Percentiles rank a stretch among this genome's conserved stretches.
Conservation (phyloP, 805 yeast genomes). For the Metahyphopichia silvanorum region DNA sequence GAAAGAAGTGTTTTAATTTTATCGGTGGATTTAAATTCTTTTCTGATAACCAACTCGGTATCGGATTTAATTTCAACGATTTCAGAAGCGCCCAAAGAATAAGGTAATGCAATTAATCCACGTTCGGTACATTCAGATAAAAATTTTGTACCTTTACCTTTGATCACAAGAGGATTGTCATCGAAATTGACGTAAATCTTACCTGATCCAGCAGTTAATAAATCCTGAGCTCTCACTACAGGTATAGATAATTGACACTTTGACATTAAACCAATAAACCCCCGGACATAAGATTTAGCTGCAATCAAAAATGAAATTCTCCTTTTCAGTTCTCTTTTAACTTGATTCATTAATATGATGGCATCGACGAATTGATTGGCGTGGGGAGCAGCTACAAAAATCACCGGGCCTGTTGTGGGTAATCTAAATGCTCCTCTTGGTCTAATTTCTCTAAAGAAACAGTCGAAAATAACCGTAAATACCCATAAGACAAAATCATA, state of each 20-base stretch:
- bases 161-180: conserved; percentile 49
- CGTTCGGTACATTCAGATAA: conserved; percentile 56
- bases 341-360: conserved; percentile 78
- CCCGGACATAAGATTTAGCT: conserved; percentile 63
- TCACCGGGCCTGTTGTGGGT: conserved; percentile 74
- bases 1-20: conserved; percentile 42
- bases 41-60: conserved; percentile 62
- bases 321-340: conserved; percentile 61
- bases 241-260: conserved; percentile 81
- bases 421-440: conserved; percentile 81
- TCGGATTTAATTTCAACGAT: conserved; percentile 68
- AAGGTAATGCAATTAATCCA: conserved; percentile 76
- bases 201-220: conserved; percentile 66
- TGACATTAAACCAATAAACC: conserved; percentile 73
- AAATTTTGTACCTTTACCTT: conserved; percentile 69
- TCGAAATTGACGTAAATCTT: conserved; percentile 53
- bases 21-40: conserved; percentile 59
- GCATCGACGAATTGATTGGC: conserved; percentile 91
- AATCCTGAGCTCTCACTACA: conserved; percentile 90
- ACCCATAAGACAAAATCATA: conserved; percentile 39
- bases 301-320: conserved; percentile 83
- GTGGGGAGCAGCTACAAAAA: conserved; percentile 96
- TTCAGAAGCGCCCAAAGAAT: conserved; percentile 72
- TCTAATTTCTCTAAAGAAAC: conserved; percentile 84
- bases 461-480: conserved; percentile 42